phyloP scores from a whole-genome alignment of 495 filamentous ascomycete species.

The Lepraria neglecta region DNA sequence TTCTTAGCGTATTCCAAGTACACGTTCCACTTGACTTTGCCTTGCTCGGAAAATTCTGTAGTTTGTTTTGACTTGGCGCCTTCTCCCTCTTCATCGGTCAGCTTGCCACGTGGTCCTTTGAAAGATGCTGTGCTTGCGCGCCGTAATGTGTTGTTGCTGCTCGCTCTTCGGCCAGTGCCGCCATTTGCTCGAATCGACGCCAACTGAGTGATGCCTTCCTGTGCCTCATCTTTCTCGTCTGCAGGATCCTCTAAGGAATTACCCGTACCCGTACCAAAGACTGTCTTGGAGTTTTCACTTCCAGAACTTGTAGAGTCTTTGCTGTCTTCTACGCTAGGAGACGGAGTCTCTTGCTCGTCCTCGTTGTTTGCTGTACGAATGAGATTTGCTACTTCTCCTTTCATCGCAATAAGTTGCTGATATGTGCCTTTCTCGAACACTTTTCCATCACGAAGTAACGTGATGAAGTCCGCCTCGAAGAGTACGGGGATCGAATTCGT shows the following conservation, averaged over 20 bases:
- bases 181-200: conserved; percentile 59
- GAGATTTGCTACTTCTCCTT: conserved; percentile 78
- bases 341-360: conserved; percentile 54
- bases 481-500: conserved; percentile 95
- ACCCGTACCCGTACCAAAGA: conserved; percentile 40
- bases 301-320: conserved; percentile 43
- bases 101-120: conserved; percentile 72
- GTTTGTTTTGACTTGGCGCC: conserved; percentile 69
- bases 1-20: conserved; percentile 88
- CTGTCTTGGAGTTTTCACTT: conserved; percentile 49
- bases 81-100: conserved; percentile 73
- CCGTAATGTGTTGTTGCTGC: conserved; percentile 70
- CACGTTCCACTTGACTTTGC: conserved; percentile 94
- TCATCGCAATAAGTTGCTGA: conserved; percentile 85
- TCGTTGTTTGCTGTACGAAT: conserved; percentile 70
- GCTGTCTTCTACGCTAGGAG: conserved; percentile 46
- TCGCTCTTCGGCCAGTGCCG: conserved; percentile 51
- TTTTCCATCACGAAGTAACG: conserved; percentile 71
- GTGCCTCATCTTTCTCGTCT: conserved; percentile 63
- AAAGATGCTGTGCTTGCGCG: conserved; percentile 90
- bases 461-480: conserved; percentile 79
- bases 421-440: conserved; percentile 86
- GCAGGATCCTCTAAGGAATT: conserved; percentile 41
- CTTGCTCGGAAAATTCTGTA: conserved; percentile 83
- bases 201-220: conserved; percentile 61